Evolutionary conservation across 73 alveolate genomes (phyloP), one percentile per base, ranked within the genome.

Genomic region (Symbiodinium natans): DNA sequence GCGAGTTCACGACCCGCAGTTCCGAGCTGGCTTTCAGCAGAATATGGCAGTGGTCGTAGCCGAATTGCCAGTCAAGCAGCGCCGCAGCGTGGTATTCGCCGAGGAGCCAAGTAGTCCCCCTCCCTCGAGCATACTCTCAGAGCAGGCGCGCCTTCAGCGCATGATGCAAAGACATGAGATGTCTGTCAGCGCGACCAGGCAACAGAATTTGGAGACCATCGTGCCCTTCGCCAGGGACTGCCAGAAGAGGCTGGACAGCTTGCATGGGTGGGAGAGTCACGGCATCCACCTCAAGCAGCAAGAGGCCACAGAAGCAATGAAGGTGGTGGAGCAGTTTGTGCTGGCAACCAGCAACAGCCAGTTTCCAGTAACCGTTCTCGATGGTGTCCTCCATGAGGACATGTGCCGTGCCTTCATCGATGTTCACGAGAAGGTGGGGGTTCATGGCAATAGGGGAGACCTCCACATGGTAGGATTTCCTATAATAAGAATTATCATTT

Each of bases 31-130:
- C n/a, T n/a, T n/a, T n/a, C 25, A 52, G 17, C 71, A 29, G 71
- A 52, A 52, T 23, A 63, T 63, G 80, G 80, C 80, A 17, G 80
- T 63, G 80, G 38, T n/a, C 4, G 80, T 63, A 36, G 80, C 80
- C 36, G 33, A 25, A 36, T 9, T 29, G 3, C 80, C 80, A 3
- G 21, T 9, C 6, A 82, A 40, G 68, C n/a, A 15, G 59, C 89
- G 89, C 71, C 89, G 89, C 11, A 82, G 89, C 89, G 89, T 82
- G 56, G 59, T 68, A 36, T 82, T 82, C 59, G 89, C 89, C 1
- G 89, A 38, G 39, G 89, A 82, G 80, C 71, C 71, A 29, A 52
- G 71, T 36, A 68, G 82, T n/a, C 31, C 41, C 33, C 86, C 86
- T 77, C 56, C 46, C 86, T 25, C 40, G 36, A 8, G 38, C 82